Evolutionary conservation across 495 filamentous ascomycete genomes (phyloP).

Genomic region (Xylaria grammica): DNA sequence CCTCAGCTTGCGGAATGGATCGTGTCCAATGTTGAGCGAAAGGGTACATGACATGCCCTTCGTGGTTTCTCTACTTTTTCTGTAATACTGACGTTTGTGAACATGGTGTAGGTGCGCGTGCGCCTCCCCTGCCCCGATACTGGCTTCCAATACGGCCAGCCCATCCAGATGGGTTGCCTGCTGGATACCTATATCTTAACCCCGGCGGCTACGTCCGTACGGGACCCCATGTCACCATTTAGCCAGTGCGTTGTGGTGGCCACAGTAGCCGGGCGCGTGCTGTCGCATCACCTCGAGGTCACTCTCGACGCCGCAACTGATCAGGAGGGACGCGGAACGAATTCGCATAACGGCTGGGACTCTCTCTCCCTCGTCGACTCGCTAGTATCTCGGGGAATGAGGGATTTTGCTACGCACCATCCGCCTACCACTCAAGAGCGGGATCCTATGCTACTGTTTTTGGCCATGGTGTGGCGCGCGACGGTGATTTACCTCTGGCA

Average conservation of each 20-base stretch:
- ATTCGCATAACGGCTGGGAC: not conserved
- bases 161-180: not conserved
- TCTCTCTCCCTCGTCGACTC: not conserved
- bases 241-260: conserved; percentile 9
- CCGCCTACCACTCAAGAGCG: not conserved
- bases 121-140: not conserved
- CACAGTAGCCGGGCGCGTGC: conserved; percentile 4
- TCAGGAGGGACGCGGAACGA: not conserved
- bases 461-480: not conserved
- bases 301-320: not conserved
- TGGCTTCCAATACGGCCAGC: not conserved
- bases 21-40: conserved; percentile 44
- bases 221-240: not conserved
- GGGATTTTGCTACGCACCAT: not conserved
- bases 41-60: conserved; percentile 12
- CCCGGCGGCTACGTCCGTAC: not conserved
- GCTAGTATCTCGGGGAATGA: not conserved
- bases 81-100: not conserved
- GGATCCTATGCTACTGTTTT: not conserved
- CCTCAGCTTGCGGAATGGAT: conserved; percentile 27
- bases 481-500: not conserved
- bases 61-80: not conserved
- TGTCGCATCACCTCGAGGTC: not conserved
- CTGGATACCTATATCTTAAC: not conserved
- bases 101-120: not conserved